Evolutionary conservation across 805 yeast genomes (phyloP).

Genomic region (Teunomyces kruisii): DNA sequence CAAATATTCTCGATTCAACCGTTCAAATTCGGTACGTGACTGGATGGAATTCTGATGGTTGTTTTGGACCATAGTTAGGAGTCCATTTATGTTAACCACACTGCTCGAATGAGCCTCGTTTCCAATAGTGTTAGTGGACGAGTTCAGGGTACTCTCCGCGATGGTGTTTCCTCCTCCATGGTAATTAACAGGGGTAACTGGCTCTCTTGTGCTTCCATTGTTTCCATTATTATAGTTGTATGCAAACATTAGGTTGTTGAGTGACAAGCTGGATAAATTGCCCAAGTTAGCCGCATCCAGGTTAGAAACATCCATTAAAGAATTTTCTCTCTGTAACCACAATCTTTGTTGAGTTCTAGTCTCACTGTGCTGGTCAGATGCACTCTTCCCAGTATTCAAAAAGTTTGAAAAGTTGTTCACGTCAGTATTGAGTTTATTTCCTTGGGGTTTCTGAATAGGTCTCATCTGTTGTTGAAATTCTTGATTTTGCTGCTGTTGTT

Average conservation of each 20-base stretch:
- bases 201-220: neutral
- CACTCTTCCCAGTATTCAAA: constrained; percentile 15
- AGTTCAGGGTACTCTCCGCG: neutral
- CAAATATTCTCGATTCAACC: constrained; percentile 70
- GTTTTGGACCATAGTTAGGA: constrained; percentile 26
- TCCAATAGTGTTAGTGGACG: neutral
- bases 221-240: constrained; percentile 18
- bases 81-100: constrained; percentile 26
- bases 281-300: constrained; percentile 28
- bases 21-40: constrained; percentile 73
- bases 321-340: constrained; percentile 80
- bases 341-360: constrained; percentile 81
- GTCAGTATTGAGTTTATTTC: constrained; percentile 13
- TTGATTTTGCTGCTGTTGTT: neutral
- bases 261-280: constrained; percentile 40
- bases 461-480: constrained; percentile 25
- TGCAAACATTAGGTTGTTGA: constrained; percentile 40
- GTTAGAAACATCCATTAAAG: constrained; percentile 56
- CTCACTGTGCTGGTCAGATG: constrained; percentile 28
- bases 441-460: constrained; percentile 21
- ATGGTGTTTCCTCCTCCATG: neutral
- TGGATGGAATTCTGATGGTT: constrained; percentile 51
- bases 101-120: constrained; percentile 8
- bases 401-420: constrained; percentile 34
- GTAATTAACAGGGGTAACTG: neutral